Evolutionary conservation across 2,329 filamentous ascomycete genomes (phyloP).

Genomic region (Colletotrichum tropicicola): DNA sequence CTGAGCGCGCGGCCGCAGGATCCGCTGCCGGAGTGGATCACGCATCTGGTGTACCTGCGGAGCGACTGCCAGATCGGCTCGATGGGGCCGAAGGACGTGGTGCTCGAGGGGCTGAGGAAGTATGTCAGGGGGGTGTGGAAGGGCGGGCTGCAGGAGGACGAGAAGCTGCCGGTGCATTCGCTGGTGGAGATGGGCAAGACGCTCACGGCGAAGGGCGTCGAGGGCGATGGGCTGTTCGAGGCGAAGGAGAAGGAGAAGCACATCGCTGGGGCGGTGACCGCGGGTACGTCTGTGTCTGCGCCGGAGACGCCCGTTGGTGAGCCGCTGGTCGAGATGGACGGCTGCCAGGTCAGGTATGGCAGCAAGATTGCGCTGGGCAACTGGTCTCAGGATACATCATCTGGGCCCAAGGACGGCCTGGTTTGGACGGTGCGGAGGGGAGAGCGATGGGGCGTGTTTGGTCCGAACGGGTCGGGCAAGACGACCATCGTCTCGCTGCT

Average conservation of each 20-base stretch:
- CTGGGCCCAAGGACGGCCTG: slow-evolving; percentile 69
- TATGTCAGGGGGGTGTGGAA: slow-evolving; percentile 58
- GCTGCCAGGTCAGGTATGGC: slow-evolving; percentile 84
- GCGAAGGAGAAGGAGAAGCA: slow-evolving; percentile 31
- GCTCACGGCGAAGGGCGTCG: slow-evolving; percentile 50
- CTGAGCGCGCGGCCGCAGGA: slow-evolving; percentile 87
- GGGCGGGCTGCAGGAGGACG: slow-evolving; percentile 54
- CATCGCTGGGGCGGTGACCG: not conserved
- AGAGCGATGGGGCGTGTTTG: slow-evolving; percentile 91
- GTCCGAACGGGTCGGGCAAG: slow-evolving; percentile 94
- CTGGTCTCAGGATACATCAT: slow-evolving; percentile 71
- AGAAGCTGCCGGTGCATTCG: slow-evolving; percentile 56
- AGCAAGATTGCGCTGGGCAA: slow-evolving; percentile 81
- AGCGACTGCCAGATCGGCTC: slow-evolving; percentile 71
- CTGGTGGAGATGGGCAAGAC: slow-evolving; percentile 60
- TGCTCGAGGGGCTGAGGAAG: slow-evolving; percentile 62
- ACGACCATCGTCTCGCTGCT: slow-evolving; percentile 93
- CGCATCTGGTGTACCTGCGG: slow-evolving; percentile 79
- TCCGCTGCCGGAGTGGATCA: slow-evolving; percentile 88
- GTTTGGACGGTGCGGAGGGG: slow-evolving; percentile 86
- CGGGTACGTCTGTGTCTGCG: slow-evolving; percentile 11
- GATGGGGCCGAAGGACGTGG: slow-evolving; percentile 71
- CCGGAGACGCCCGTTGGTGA: slow-evolving; percentile 57
- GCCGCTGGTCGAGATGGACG: slow-evolving; percentile 85
- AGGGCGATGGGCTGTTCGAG: slow-evolving; percentile 46